These are phyloP conservation scores for Solanum dulcamara DNA, from an alignment of 257 asterid genomes.

Conservation along the genomic window DNA sequence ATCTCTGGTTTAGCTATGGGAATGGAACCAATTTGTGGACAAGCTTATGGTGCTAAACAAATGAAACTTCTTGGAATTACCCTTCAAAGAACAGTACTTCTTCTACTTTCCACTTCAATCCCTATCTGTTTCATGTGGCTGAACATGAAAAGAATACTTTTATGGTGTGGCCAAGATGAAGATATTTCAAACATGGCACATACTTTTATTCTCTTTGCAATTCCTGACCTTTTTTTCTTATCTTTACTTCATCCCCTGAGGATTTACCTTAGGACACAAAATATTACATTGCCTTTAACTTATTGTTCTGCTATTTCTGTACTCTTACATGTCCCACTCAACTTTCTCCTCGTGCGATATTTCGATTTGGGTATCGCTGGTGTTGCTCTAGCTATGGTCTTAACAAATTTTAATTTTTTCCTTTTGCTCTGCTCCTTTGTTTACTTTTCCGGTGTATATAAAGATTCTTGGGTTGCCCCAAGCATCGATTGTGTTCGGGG, in stretches of 20 bases:
- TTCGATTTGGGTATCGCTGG: slow-evolving; percentile 58
- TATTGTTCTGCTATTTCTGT: slow-evolving; percentile 59
- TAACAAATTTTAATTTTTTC: slow-evolving; percentile 63
- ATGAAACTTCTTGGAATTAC: slow-evolving; percentile 84
- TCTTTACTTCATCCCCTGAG: slow-evolving; percentile 74
- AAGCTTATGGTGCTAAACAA: slow-evolving; percentile 84
- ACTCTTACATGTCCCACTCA: slow-evolving; percentile 57
- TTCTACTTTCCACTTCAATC: slow-evolving; percentile 56
- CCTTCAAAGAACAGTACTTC: slow-evolving; percentile 74
- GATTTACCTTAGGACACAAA: slow-evolving; percentile 65
- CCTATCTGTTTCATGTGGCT: slow-evolving; percentile 86
- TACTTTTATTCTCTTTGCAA: slow-evolving; percentile 58
- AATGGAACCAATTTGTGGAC: slow-evolving; percentile 97
- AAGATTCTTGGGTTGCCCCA: slow-evolving; percentile 61
- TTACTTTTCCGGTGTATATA: slow-evolving; percentile 55
- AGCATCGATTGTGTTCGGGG: slow-evolving; percentile 57
- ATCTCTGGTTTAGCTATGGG: slow-evolving; percentile 97
- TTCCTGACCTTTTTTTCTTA: slow-evolving; percentile 76
- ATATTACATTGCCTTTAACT: slow-evolving; percentile 60
- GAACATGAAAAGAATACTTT: slow-evolving; percentile 56
- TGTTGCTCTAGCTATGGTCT: slow-evolving; percentile 72
- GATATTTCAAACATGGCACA: slow-evolving; percentile 69
- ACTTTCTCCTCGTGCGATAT: slow-evolving; percentile 46
- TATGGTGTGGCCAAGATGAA: slow-evolving; percentile 77
- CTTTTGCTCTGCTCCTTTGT: slow-evolving; percentile 36